These are phyloP conservation scores for Arachis stenosperma DNA, from an alignment of 306 rosid species.

Conservation along the genomic window DNA sequence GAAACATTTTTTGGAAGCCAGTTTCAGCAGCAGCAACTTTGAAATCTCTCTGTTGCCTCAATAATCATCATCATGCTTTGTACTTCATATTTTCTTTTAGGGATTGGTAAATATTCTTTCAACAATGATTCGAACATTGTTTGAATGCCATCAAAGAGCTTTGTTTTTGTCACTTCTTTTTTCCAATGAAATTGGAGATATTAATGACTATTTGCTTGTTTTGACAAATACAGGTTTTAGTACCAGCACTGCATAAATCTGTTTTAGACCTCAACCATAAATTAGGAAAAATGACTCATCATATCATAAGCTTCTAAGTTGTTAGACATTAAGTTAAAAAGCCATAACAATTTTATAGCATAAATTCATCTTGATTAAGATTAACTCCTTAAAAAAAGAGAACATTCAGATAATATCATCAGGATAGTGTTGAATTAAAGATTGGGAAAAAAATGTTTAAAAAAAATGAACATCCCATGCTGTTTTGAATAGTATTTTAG, in stretches of 20 bases:
- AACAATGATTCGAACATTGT: slow-evolving; percentile 19
- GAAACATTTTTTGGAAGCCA: slow-evolving; percentile 17
- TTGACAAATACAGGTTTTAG: slow-evolving; percentile 3
- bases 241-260: not conserved
- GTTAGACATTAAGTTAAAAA: slow-evolving; percentile 1
- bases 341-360: not conserved
- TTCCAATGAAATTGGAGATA: not conserved
- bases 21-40: slow-evolving; percentile 35
- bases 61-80: slow-evolving; percentile 10
- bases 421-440: too few species aligned
- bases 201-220: slow-evolving; percentile 23
- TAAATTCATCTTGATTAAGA: slow-evolving; percentile 5
- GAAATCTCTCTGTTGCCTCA: slow-evolving; percentile 27
- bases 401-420: not conserved
- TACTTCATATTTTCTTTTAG: slow-evolving; percentile 7
- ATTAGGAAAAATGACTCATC: not conserved
- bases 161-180: not conserved
- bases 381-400: slow-evolving; percentile 17
- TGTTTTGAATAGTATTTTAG: not conserved
- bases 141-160: not conserved
- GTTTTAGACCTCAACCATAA: not conserved
- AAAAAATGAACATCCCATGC: not conserved
- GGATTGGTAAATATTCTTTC: slow-evolving; percentile 2
- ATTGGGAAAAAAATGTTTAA: too few species aligned
- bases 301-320: slow-evolving; percentile 16